These are phyloP conservation scores for Glycine soja DNA, from an alignment of 306 rosid genomes.

Conservation along the genomic window DNA sequence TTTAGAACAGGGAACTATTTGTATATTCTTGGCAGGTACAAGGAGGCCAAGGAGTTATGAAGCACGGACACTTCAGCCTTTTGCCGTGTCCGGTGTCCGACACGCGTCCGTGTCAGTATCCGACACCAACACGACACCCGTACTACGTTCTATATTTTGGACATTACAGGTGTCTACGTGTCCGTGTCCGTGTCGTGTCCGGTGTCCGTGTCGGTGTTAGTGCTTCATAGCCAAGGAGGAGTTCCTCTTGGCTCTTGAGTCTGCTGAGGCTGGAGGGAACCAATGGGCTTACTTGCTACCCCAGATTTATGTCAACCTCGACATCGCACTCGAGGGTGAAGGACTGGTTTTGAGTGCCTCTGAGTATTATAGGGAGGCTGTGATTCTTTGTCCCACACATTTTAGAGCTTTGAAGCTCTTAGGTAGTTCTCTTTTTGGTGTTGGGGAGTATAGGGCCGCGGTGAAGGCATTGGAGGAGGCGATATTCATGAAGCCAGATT, in stretches of 20 bases:
- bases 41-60: constrained; percentile 90
- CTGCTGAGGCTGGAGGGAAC: constrained; percentile 94
- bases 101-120: no score
- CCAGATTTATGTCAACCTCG: constrained; percentile 93
- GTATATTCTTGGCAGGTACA: constrained; percentile 73
- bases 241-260: constrained; percentile 84
- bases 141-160: no score
- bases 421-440: constrained; percentile 98
- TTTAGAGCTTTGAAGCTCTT: constrained; percentile 95
- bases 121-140: no score
- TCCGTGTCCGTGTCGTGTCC: no score
- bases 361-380: constrained; percentile 98
- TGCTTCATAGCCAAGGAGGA: no score
- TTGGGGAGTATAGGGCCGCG: constrained; percentile 96
- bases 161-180: no score
- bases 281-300: constrained; percentile 99
- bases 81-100: no score
- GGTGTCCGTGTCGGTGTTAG: no score
- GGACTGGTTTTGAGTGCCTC: constrained; percentile 99
- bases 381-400: constrained; percentile 96
- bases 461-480: constrained; percentile 96
- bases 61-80: no score
- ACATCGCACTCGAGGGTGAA: constrained; percentile 96
- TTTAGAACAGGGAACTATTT: constrained; percentile 93
- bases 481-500: constrained; percentile 93